Base-by-base conservation (phyloP, 768 basidiomycete species). In the Tulasnella sp. region DNA sequence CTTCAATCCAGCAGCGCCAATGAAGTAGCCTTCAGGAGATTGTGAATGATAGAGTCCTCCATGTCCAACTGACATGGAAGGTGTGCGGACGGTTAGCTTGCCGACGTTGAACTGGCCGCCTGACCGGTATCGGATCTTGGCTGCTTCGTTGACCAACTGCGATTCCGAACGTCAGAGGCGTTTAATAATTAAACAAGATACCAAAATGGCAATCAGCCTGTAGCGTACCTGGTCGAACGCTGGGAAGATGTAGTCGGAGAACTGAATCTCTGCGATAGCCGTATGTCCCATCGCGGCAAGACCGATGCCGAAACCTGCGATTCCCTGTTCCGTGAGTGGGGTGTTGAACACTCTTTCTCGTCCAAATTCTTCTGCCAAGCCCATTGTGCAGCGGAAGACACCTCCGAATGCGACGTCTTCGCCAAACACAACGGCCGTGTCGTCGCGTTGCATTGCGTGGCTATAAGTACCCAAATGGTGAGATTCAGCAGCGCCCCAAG, bases 321-420 rank as follows among this genome's bases (percentile, higher is more conserved):
- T 97, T 12, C 96, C 96, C 85, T 96, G 95, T 83, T 96, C 95
- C 1, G 94, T 94, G 76, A 98, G 85, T 3, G 96, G 96, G 0
- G 96, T 98, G 85, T 98, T 98, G 85, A 98, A 98, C 71, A 98
- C 95, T 62, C 96, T 91, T 84, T 97, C 95, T 73, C 91, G 90
- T 93, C 96, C 95, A 84, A 96, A 97, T 85, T 97, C 96, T 84
- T 97, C 96, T 58, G 94, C 92, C 71, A 97, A 89, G 38, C 96
- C 96, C 92, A 96, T 94, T 0, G 94, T 95, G 82, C 95, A 97
- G 80, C 96, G 89, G 83, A 98, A 98, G 19, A 98, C 96, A 3
- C 96, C 96, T 16, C 96, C 96, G 82, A 97, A 98, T 0, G 93
- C 93, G 72, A 98, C 95, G 81, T 96, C 94, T 83, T 86, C 86